Base-by-base conservation (phyloP, 805 yeast species). In the Suhomyces tanzawaensis region DNA sequence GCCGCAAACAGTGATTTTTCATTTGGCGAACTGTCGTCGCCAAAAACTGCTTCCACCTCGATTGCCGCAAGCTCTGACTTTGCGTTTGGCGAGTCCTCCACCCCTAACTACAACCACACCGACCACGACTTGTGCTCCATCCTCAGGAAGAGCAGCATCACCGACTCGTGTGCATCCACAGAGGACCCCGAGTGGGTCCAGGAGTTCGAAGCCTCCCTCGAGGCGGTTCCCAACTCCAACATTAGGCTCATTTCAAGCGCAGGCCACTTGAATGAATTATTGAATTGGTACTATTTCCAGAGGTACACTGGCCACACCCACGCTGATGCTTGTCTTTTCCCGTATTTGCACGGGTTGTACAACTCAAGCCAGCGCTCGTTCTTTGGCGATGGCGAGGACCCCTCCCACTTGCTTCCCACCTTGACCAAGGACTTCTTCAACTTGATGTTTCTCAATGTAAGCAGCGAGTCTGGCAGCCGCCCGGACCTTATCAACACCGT, bases 321-420 rank as follows among this genome's bases (percentile, higher is more conserved):
- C 27, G 17, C 27, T 16, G 15, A 22, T 21, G 21, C 27, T 8
- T n/a, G 18, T 7, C 38, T 64, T 46, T 64, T 65, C 39, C 71
- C 71, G 2, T 64, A 57, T 41, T 51, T 65, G 30, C 68, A 64
- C 45, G 69, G 68, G 1, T 45, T 63, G 24, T 48, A 47, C 31
- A 51, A 48, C 29, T 28, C 45, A 9, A 44, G 48, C 34, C 69
- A 60, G 37, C 48, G 64, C 18, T 52, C 41, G 1, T 45, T 54
- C 9, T 64, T 58, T 39, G 60, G 53, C 36, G 47, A 48, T 32
- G 58, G 55, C 37, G 48, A 48, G 32, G 48, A 48, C 4, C n/a
- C 35, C 27, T 30, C 34, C 5, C 15, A 26, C 13, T 23, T 21
- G 26, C 24, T 18, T 28, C 40, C 28, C 12, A 7, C 13, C 26